A percentile compares a stretch with the other conserved stretches of the same genome.
phyloP scores from a whole-genome alignment of 75 land plant genomes.

The Pinus tabuliformis region DNA sequence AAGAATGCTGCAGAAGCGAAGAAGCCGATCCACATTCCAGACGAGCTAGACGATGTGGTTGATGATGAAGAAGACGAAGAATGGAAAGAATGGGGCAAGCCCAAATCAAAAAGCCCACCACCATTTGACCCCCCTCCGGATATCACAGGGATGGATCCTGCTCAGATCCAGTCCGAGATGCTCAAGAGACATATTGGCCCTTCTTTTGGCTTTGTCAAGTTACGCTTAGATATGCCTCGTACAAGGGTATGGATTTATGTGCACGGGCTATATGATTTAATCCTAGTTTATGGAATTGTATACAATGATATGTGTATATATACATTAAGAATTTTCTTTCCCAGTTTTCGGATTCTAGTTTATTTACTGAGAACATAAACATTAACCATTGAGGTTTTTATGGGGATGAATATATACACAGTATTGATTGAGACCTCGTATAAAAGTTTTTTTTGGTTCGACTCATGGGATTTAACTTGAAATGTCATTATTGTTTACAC shows the following conservation, averaged over 20 bases:
- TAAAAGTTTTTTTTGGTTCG: too few relatives aligned
- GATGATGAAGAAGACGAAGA: slow-evolving; percentile 98
- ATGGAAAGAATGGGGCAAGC: slow-evolving; percentile 94
- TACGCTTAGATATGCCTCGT: slow-evolving; percentile 55
- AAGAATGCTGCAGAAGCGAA: slow-evolving; percentile 14
- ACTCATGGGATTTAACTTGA: too few relatives aligned
- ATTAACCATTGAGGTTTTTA: background rate
- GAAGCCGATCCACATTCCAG: slow-evolving; percentile 62
- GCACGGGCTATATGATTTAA: background rate
- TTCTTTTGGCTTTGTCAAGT: slow-evolving; percentile 88
- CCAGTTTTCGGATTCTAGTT: background rate
- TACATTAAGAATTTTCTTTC: background rate
- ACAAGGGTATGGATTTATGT: slow-evolving; percentile 35
- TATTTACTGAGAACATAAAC: background rate
- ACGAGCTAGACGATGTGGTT: slow-evolving; percentile 90
- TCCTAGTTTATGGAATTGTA: background rate
- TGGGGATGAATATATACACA: background rate
- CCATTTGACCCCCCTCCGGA: slow-evolving; percentile 44
- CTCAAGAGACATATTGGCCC: slow-evolving; percentile 74
- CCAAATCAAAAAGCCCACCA: slow-evolving; percentile 18
- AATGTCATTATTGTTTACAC: too few relatives aligned
- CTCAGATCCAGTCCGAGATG: slow-evolving; percentile 81
- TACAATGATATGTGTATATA: too few relatives aligned
- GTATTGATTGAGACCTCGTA: background rate
- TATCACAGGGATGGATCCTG: slow-evolving; percentile 29